phyloP scores from a whole-genome alignment of 331 rosid species.

The Saraca asoca region DNA sequence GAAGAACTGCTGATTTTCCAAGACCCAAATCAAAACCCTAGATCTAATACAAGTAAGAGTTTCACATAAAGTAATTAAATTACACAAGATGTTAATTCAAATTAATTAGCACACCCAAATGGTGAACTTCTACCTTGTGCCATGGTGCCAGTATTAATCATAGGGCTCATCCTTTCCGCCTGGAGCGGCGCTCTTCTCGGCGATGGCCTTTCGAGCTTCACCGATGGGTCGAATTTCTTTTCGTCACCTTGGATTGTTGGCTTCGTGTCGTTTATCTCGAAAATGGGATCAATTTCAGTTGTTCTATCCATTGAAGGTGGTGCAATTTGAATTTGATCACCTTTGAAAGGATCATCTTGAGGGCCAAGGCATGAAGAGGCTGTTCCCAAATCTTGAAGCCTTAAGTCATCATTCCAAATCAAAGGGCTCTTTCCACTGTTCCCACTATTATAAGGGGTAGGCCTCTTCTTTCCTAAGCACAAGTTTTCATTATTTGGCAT shows the following conservation, averaged over 20 bases:
- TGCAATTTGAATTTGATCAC: constrained; percentile 66
- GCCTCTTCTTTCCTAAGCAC: constrained; percentile 75
- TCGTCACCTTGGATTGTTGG: constrained; percentile 57
- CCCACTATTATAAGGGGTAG: constrained; percentile 51
- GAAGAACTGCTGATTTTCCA: constrained; percentile 41
- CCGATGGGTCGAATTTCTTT: constrained; percentile 61
- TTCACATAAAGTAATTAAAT: constrained; percentile 42
- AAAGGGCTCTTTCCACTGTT: constrained; percentile 75
- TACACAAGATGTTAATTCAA: constrained; percentile 34
- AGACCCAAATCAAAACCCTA: constrained; percentile 59
- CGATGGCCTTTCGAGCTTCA: constrained; percentile 85
- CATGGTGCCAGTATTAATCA: constrained; percentile 57
- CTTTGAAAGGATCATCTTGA: constrained; percentile 70
- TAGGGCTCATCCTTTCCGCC: constrained; percentile 73
- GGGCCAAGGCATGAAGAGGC: constrained; percentile 71
- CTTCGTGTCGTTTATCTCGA: constrained; percentile 80
- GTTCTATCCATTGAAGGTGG: constrained; percentile 62
- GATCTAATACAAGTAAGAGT: constrained; percentile 36
- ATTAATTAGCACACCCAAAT: constrained; percentile 60
- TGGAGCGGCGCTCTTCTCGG: constrained; percentile 63
- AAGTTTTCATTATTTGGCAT: constrained; percentile 45
- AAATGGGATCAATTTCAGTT: constrained; percentile 60
- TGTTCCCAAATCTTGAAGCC: constrained; percentile 83
- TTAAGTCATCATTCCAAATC: constrained; percentile 85
- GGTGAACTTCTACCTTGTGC: constrained; percentile 84